phyloP scores from a whole-genome alignment of 1,139 yeast species.

The Candida frijolesensis region DNA sequence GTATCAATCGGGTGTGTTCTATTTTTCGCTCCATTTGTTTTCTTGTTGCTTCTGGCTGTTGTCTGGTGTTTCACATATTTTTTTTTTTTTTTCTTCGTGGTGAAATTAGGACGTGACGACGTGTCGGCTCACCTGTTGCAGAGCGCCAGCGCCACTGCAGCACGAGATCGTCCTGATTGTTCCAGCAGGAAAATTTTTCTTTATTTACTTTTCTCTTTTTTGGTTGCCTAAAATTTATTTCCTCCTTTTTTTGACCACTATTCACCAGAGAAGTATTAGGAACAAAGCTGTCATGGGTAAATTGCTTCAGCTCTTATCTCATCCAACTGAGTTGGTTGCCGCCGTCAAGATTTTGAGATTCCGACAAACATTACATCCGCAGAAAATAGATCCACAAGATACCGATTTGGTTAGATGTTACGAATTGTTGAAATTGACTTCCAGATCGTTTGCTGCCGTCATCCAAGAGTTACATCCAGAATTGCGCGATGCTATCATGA shows the following conservation, averaged over 20 bases:
- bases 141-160: neutral
- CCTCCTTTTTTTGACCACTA: neutral
- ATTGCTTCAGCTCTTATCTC: slow-evolving; percentile 59
- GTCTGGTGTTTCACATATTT: too few species aligned
- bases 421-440: slow-evolving; percentile 65
- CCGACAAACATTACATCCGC: slow-evolving; percentile 52
- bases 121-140: neutral
- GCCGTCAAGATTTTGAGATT: slow-evolving; percentile 61
- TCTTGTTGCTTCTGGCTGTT: neutral
- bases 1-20: too few species aligned
- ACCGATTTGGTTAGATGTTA: slow-evolving; percentile 59
- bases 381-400: slow-evolving; percentile 21
- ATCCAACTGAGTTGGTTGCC: slow-evolving; percentile 74
- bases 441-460: slow-evolving; percentile 92
- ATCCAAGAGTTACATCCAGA: slow-evolving; percentile 91
- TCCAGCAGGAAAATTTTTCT: neutral
- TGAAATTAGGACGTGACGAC: neutral
- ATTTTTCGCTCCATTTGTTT: neutral
- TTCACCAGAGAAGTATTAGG: neutral
- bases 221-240: neutral
- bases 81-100: neutral
- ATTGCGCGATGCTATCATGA: slow-evolving; percentile 74
- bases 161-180: neutral
- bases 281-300: slow-evolving; percentile 55
- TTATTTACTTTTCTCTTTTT: neutral